These are phyloP conservation scores for Fusarium succisae DNA, from an alignment of 2,329 filamentous ascomycete species.

Conservation along the genomic window DNA sequence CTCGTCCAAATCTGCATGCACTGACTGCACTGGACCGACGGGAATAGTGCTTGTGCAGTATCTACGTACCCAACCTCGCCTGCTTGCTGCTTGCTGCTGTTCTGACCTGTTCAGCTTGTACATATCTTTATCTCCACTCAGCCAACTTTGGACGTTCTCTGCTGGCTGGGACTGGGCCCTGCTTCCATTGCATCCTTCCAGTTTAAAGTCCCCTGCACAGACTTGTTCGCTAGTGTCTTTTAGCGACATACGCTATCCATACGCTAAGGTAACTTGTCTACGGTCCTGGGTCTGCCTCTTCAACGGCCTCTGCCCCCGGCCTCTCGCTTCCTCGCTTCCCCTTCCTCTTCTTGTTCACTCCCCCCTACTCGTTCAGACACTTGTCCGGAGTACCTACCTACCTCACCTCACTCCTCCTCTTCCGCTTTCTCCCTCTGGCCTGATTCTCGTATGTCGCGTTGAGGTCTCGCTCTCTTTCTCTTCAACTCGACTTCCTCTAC, in stretches of 20 bases:
- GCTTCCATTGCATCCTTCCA: background rate
- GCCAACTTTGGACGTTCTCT: slow-evolving; percentile 2
- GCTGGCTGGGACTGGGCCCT: slow-evolving; percentile 9
- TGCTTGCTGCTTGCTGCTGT: background rate
- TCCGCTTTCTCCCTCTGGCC: background rate
- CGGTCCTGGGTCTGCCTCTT: slow-evolving; percentile 34
- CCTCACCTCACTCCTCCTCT: background rate
- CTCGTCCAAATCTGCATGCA: background rate
- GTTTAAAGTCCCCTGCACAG: slow-evolving; percentile 15
- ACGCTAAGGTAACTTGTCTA: slow-evolving; percentile 12
- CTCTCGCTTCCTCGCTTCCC: slow-evolving; percentile 24
- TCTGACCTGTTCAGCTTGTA: background rate
- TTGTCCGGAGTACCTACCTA: background rate
- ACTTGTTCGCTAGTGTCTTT: background rate
- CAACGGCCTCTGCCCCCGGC: slow-evolving; percentile 41
- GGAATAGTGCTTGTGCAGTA: slow-evolving; percentile 11
- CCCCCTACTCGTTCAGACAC: background rate
- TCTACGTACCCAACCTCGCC: background rate
- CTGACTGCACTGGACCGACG: slow-evolving; percentile 15
- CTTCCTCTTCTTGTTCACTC: slow-evolving; percentile 12
- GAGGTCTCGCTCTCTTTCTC: slow-evolving; percentile 22
- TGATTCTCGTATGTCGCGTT: slow-evolving; percentile 33
- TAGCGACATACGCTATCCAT: slow-evolving; percentile 29
- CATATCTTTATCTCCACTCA: background rate
- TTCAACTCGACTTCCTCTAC: slow-evolving; percentile 5